phyloP scores from a whole-genome alignment of 208 protist species.

The Trypanosoma congolense region DNA sequence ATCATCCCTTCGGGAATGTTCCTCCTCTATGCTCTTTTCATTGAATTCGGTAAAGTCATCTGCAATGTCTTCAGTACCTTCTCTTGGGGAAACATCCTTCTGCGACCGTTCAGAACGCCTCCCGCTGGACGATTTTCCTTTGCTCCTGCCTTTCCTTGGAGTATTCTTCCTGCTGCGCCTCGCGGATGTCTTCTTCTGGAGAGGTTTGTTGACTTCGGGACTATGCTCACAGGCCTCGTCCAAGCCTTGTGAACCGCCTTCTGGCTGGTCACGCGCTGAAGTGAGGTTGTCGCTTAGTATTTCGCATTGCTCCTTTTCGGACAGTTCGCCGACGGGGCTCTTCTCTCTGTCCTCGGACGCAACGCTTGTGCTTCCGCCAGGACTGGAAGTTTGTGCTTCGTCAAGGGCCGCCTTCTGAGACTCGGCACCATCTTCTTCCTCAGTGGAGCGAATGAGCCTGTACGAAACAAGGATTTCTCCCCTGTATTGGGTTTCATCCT shows the following conservation, averaged over 20 bases:
- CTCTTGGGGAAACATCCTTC: background rate
- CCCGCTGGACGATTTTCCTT: too few relatives aligned
- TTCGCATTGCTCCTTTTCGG: background rate
- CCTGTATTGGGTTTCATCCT: slow-evolving; percentile 23
- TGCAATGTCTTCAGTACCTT: background rate
- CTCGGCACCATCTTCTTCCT: slow-evolving; percentile 4
- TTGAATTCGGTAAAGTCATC: slow-evolving; percentile 3
- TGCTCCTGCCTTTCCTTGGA: background rate
- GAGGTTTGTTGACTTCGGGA: background rate
- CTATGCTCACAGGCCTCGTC: background rate
- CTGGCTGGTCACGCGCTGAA: background rate
- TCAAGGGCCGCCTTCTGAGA: background rate
- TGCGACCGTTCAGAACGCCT: too few relatives aligned
- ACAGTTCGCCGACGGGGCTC: background rate
- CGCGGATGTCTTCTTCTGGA: background rate
- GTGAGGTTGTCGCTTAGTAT: background rate
- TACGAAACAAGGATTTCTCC: slow-evolving; percentile 79
- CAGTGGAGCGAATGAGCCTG: slow-evolving; percentile 51
- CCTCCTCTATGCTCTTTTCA: background rate
- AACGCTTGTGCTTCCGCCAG: background rate
- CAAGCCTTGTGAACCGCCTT: background rate
- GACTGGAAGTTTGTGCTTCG: background rate
- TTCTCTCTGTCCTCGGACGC: too few relatives aligned
- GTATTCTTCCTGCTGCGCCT: background rate
- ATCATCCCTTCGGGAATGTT: background rate